Percentiles rank a stretch among this genome's conserved stretches.
Evolutionary conservation across 805 yeast genomes (phyloP).

Genomic region (Candida sonorensis): DNA sequence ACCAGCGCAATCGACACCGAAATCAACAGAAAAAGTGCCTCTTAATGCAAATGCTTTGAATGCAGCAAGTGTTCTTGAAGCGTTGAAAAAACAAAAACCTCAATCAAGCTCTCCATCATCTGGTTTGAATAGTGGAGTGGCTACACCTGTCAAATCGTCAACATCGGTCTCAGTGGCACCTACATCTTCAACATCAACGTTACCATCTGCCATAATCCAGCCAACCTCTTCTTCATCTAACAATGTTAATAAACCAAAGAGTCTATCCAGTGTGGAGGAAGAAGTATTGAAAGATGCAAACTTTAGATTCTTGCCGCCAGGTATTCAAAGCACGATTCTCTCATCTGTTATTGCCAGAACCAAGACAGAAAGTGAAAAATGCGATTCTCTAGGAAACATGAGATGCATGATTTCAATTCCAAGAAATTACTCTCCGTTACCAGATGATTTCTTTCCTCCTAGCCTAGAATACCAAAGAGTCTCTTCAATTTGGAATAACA

Average conservation of each 20-base stretch:
- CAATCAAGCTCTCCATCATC: constrained; percentile 7
- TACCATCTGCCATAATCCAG: not conserved
- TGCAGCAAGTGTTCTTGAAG: constrained; percentile 32
- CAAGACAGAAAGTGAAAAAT: constrained; percentile 9
- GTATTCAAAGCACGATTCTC: constrained; percentile 27
- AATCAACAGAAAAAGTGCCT: no score
- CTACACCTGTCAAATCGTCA: constrained; percentile 4
- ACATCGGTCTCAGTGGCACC: not conserved
- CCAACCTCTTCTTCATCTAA: not conserved
- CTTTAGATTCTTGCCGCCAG: constrained; percentile 29
- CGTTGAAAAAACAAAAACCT: constrained; percentile 29
- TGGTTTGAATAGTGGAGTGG: constrained; percentile 3
- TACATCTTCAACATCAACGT: not conserved
- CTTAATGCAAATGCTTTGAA: constrained; percentile 27
- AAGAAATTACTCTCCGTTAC: constrained; percentile 20
- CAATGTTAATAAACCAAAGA: not conserved
- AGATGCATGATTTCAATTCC: constrained; percentile 20
- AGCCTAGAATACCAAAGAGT: constrained; percentile 28
- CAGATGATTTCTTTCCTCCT: constrained; percentile 23
- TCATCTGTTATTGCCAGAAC: constrained; percentile 21
- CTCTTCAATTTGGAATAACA: constrained; percentile 26
- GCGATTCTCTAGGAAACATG: constrained; percentile 17
- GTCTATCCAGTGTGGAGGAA: constrained; percentile 3
- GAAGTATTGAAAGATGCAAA: constrained; percentile 19
- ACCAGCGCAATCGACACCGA: no score